These are phyloP conservation scores for Atkinsonella hypoxylon DNA, from an alignment of 2,329 filamentous ascomycete species.

Conservation along the genomic window DNA sequence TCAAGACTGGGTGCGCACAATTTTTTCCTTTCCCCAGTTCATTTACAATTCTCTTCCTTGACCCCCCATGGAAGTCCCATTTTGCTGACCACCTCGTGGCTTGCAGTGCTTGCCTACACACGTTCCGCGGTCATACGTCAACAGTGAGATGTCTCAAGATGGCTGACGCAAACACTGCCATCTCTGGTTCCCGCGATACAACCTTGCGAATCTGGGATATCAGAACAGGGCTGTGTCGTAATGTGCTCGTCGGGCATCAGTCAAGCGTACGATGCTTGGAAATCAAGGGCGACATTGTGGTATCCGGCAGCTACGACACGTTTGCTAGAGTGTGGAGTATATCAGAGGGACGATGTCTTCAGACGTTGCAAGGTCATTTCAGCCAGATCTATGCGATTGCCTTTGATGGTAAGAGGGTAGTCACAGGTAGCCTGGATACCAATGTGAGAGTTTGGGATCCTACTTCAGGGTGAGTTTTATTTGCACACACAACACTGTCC, in stretches of 20 bases:
- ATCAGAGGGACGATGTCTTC: slow-evolving; percentile 81
- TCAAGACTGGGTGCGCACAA: slow-evolving; percentile 67
- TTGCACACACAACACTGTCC: too few relatives aligned
- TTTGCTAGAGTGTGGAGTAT: slow-evolving; percentile 97
- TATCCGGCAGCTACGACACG: slow-evolving; percentile 97
- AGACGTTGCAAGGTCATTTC: slow-evolving; percentile 87
- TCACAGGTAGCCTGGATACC: slow-evolving; percentile 91
- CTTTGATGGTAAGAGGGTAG: slow-evolving; percentile 86
- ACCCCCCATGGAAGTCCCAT: too few relatives aligned
- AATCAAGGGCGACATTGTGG: slow-evolving; percentile 90
- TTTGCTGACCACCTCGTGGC: not conserved
- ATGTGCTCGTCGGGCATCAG: slow-evolving; percentile 87
- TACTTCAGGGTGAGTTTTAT: slow-evolving; percentile 55
- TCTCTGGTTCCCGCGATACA: slow-evolving; percentile 91
- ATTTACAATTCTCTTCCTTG: too few relatives aligned
- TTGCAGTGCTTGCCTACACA: slow-evolving; percentile 59
- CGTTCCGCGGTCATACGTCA: slow-evolving; percentile 86
- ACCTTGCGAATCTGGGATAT: slow-evolving; percentile 95
- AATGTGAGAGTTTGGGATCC: slow-evolving; percentile 97
- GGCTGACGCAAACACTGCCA: slow-evolving; percentile 86
- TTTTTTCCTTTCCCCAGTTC: not conserved
- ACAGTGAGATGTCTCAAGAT: slow-evolving; percentile 97
- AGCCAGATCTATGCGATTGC: slow-evolving; percentile 98
- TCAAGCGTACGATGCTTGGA: slow-evolving; percentile 91
- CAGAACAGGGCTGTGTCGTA: slow-evolving; percentile 72